Evolutionary conservation across 163 green algal genomes (phyloP), one percentile per base, ranked within the genome.

Genomic region (Smithsoniella earleae): DNA sequence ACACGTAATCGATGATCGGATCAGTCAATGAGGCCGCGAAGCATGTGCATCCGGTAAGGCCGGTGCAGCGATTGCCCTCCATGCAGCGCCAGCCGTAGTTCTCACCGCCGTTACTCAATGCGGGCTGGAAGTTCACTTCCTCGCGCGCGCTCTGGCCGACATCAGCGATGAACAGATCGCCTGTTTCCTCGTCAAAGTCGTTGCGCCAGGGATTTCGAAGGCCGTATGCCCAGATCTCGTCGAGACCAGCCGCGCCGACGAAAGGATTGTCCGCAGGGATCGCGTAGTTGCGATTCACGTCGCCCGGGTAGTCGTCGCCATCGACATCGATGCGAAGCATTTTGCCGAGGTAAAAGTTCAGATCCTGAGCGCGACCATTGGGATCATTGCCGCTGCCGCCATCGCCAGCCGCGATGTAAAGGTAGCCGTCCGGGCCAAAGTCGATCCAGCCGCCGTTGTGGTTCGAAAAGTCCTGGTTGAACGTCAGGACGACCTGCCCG

Each of bases 401-500:
- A 20, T 77, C 73, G 22, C 73, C 73, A 66, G 74, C 54, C 20
- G 73, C 55, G 44, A 54, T 54, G 73, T 78, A 78, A 4, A 78
- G 74, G 46, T 81, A 78, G 3, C 74, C 74, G 34, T 78, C 74
- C 5, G 44, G 44, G 3, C 74, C 74, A 38, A 78, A 78, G 34
- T 72, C 34, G n/a, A 78, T 77, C 2, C 73, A 13, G 16, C 74
- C 74, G 46, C 74, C 74, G 36, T 79, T 78, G 73, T 78, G 73
- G 69, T 78, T 78, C n/a, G 13, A 34, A 28, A 54, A 78, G n/a
- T 54, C 49, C 6, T 65, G 30, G 6, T 31, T 34, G 54, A 79
- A 80, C 5, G 34, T 49, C 13, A 78, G 46, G 4, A 78, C 4
- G 22, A 6, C 36, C 36, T 8, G 66, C 46, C 25, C 8, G 36